A percentile compares a stretch with the other conserved stretches of the same genome.
phyloP scores from a whole-genome alignment of 805 yeast genomes.

The Yamadazyma sp. region DNA sequence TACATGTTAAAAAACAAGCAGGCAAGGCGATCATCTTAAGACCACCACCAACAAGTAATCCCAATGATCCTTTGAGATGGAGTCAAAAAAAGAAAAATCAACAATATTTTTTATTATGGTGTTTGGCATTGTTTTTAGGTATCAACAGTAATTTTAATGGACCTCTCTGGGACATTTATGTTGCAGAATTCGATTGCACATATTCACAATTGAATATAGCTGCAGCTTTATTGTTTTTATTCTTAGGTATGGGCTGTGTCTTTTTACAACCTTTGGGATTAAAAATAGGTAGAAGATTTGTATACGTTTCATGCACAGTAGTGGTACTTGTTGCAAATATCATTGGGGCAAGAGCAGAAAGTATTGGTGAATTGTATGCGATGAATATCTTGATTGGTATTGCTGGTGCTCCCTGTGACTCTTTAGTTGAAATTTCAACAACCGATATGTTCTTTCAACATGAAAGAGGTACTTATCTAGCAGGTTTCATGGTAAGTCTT shows the following conservation, averaged over 20 bases:
- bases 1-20: slow-evolving; percentile 16
- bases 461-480: slow-evolving; percentile 33
- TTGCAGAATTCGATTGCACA: slow-evolving; percentile 22
- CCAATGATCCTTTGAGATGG: slow-evolving; percentile 38
- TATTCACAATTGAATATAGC: slow-evolving; percentile 21
- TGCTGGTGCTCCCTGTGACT: slow-evolving; percentile 42
- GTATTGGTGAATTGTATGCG: slow-evolving; percentile 19
- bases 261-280: slow-evolving; percentile 35
- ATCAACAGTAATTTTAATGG: slow-evolving; percentile 24
- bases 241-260: slow-evolving; percentile 34
- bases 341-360: slow-evolving; percentile 25
- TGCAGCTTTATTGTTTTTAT: slow-evolving; percentile 27
- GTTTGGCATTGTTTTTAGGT: slow-evolving; percentile 25
- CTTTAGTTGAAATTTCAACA: slow-evolving; percentile 45
- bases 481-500: slow-evolving; percentile 36
- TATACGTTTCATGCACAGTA: slow-evolving; percentile 26
- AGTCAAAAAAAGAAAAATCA: slow-evolving; percentile 23
- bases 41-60: slow-evolving; percentile 33
- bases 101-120: slow-evolving; percentile 29
- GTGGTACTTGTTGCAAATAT: slow-evolving; percentile 20
- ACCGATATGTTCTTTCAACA: slow-evolving; percentile 46
- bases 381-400: slow-evolving; percentile 25
- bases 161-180: slow-evolving; percentile 28
- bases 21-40: slow-evolving; percentile 26
- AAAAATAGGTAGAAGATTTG: slow-evolving; percentile 28